These are phyloP conservation scores for Vigna nakashimae DNA, from an alignment of 306 rosid species.

Conservation along the genomic window DNA sequence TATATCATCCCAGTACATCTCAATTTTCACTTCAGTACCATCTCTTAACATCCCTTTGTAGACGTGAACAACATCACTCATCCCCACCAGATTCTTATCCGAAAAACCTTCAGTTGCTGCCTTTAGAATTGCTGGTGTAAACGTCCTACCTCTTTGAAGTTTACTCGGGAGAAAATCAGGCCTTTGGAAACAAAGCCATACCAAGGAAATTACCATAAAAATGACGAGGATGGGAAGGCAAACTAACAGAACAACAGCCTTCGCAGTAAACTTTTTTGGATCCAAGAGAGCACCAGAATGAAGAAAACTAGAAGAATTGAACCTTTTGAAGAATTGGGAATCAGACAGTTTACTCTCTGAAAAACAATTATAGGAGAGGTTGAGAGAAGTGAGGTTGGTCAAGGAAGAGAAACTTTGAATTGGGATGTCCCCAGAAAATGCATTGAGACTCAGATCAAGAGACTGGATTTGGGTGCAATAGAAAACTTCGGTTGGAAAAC, in stretches of 20 bases:
- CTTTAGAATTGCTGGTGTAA: slow-evolving; percentile 61
- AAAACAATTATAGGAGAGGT: slow-evolving; percentile 65
- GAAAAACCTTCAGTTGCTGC: slow-evolving; percentile 70
- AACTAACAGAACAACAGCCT: slow-evolving; percentile 53
- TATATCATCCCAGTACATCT: slow-evolving; percentile 59
- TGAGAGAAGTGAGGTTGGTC: slow-evolving; percentile 60
- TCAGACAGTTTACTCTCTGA: slow-evolving; percentile 61
- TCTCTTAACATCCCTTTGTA: slow-evolving; percentile 67
- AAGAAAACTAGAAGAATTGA: slow-evolving; percentile 64
- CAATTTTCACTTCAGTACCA: slow-evolving; percentile 65
- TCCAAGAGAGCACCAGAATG: slow-evolving; percentile 64
- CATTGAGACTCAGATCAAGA: slow-evolving; percentile 70
- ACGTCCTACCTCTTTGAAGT: slow-evolving; percentile 47
- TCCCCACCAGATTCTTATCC: slow-evolving; percentile 52
- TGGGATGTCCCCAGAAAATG: slow-evolving; percentile 66
- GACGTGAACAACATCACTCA: slow-evolving; percentile 63
- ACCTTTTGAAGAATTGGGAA: slow-evolving; percentile 54
- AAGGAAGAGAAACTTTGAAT: slow-evolving; percentile 56
- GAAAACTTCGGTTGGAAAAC: slow-evolving; percentile 64
- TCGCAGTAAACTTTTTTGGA: slow-evolving; percentile 51
- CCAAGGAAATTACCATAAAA: slow-evolving; percentile 54
- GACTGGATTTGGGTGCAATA: slow-evolving; percentile 63
- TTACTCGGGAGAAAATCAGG: slow-evolving; percentile 69
- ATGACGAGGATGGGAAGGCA: slow-evolving; percentile 67
- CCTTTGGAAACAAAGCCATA: slow-evolving; percentile 66